phyloP scores from a whole-genome alignment of 2,329 filamentous ascomycete genomes.

The Aureobasidium zeae region DNA sequence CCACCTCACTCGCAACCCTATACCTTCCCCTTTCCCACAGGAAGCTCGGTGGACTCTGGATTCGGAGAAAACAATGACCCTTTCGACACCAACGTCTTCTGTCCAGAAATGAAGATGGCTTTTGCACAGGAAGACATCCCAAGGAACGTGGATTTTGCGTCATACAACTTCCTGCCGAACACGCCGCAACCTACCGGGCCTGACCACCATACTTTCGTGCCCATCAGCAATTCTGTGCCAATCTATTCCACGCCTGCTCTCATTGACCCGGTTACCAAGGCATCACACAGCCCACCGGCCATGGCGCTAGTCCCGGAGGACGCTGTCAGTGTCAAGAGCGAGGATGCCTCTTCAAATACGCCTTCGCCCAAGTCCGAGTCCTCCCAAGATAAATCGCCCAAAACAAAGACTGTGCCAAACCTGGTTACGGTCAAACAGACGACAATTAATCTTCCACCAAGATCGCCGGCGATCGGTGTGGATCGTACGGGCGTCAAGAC shows the following conservation, averaged over 20 bases:
- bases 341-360: neutral
- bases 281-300: constrained; percentile 3
- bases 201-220: constrained; percentile 3
- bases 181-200: neutral
- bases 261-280: neutral
- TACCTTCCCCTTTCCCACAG: neutral
- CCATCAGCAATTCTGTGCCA: neutral
- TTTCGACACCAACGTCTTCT: constrained; percentile 2
- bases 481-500: neutral
- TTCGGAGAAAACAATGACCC: constrained; percentile 13
- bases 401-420: neutral
- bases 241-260: no score
- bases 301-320: constrained; percentile 6
- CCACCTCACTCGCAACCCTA: neutral
- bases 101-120: neutral
- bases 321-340: constrained; percentile 7
- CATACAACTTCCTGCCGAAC: constrained; percentile 2
- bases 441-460: neutral
- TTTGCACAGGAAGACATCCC: neutral
- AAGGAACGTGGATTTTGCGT: neutral
- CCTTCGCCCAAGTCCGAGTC: neutral
- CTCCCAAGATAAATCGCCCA: neutral
- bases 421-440: constrained; percentile 2
- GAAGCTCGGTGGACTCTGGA: constrained; percentile 13
- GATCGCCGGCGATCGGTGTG: neutral